phyloP scores from a whole-genome alignment of 352 stramenopile genomes.

The Globisporangium spinosum region DNA sequence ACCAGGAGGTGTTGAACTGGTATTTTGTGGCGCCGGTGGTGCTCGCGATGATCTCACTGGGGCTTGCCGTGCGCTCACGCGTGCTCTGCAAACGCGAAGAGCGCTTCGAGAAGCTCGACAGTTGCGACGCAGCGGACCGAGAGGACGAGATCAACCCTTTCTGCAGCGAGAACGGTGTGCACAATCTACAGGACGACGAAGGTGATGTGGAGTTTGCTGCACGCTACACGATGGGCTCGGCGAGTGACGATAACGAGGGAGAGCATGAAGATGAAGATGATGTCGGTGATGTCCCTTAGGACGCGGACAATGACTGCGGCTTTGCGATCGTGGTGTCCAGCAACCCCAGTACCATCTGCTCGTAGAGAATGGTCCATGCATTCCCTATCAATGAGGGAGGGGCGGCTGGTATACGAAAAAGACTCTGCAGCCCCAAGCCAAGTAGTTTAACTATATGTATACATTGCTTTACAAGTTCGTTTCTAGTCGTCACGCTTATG shows the following conservation, averaged over 20 bases:
- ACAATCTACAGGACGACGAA: constrained; percentile 25
- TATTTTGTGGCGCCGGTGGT: constrained; percentile 39
- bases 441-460: neutral
- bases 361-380: neutral
- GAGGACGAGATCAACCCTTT: constrained; percentile 82
- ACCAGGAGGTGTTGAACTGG: constrained; percentile 36
- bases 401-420: too few species aligned
- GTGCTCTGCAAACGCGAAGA: neutral
- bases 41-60: constrained; percentile 39
- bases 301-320: neutral
- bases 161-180: constrained; percentile 24
- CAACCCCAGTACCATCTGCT: neutral
- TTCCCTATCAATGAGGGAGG: neutral
- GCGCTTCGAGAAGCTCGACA: constrained; percentile 39
- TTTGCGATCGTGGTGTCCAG: constrained; percentile 13
- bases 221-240: constrained; percentile 23
- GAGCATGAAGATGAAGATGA: constrained; percentile 5
- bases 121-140: constrained; percentile 28
- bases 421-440: neutral
- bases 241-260: constrained; percentile 16
- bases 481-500: neutral
- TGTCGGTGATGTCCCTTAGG: neutral
- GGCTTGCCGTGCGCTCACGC: constrained; percentile 30
- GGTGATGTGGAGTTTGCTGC: constrained; percentile 35
- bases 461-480: neutral